Evolutionary conservation across 352 stramenopile genomes (phyloP).

Genomic region (Globisporangium nagaii): DNA sequence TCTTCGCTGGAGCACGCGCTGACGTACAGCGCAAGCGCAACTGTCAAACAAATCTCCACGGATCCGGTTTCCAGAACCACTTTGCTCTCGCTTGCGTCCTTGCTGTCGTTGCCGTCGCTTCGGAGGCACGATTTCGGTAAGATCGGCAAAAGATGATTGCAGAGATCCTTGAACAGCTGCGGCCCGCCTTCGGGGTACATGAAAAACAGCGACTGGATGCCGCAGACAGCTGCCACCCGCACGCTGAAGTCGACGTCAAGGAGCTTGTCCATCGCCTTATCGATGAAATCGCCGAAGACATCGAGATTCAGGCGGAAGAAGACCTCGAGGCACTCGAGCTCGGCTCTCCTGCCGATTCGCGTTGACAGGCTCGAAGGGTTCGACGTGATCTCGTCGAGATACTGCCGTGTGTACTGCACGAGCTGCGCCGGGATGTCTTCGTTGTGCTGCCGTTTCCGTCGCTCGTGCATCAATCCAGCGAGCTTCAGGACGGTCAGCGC

Average conservation of each 20-base stretch:
- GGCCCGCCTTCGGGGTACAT: slow-evolving; percentile 75
- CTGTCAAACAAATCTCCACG: slow-evolving; percentile 35
- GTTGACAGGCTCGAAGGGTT: slow-evolving; percentile 17
- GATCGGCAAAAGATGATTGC: slow-evolving; percentile 27
- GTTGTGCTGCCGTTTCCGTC: slow-evolving; percentile 38
- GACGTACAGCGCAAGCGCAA: slow-evolving; percentile 56
- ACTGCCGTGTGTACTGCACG: slow-evolving; percentile 31
- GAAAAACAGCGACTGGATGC: slow-evolving; percentile 66
- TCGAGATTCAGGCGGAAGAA: slow-evolving; percentile 61
- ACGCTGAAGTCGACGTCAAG: slow-evolving; percentile 54
- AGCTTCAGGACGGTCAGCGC: slow-evolving; percentile 37
- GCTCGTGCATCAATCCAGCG: slow-evolving; percentile 47
- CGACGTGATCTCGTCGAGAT: slow-evolving; percentile 19
- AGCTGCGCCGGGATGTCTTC: slow-evolving; percentile 47
- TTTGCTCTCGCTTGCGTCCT: background rate
- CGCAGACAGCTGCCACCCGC: slow-evolving; percentile 33
- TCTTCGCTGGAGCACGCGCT: slow-evolving; percentile 57
- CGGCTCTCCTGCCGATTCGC: slow-evolving; percentile 22
- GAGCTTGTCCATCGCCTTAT: slow-evolving; percentile 34
- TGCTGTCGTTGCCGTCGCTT: background rate
- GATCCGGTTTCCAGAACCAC: slow-evolving; percentile 7
- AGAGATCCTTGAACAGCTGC: slow-evolving; percentile 54
- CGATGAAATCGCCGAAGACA: slow-evolving; percentile 48
- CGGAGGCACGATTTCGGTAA: slow-evolving; percentile 2
- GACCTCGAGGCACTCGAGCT: slow-evolving; percentile 53